A percentile compares a stretch with the other conserved stretches of the same genome.
These are phyloP conservation scores for Symbiodinium natans DNA, from an alignment of 73 alveolate genomes.

Conservation along the genomic window DNA sequence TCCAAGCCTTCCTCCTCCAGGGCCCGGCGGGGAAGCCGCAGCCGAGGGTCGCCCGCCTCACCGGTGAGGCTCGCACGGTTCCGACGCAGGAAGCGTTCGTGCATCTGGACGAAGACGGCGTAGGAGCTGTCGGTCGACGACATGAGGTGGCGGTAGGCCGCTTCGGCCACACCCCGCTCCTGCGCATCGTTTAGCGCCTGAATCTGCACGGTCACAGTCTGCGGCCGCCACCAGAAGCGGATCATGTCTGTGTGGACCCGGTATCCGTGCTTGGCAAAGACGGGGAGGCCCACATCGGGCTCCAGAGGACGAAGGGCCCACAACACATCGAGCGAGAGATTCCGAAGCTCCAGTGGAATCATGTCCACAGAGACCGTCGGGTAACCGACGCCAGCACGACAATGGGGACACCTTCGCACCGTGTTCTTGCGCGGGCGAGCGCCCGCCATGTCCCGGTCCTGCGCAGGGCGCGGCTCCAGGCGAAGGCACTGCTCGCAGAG, in stretches of 20 bases:
- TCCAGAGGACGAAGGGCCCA: slow-evolving; percentile 76
- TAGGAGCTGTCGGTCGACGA: slow-evolving; percentile 10
- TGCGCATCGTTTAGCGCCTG: neutral
- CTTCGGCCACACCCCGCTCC: neutral
- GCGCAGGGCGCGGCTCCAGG: neutral
- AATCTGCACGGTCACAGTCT: neutral
- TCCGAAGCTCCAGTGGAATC: slow-evolving; percentile 40
- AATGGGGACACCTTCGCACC: neutral
- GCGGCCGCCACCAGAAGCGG: slow-evolving; percentile 55
- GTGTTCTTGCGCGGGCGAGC: neutral
- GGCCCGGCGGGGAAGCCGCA: slow-evolving; percentile 37
- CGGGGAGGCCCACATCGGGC: slow-evolving; percentile 6
- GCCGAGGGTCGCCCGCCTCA: neutral
- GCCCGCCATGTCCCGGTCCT: neutral
- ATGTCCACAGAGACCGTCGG: neutral
- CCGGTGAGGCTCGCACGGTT: neutral
- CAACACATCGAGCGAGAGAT: neutral
- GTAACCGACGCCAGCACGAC: slow-evolving; percentile 28
- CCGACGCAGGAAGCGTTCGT: neutral
- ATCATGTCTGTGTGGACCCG: slow-evolving; percentile 53
- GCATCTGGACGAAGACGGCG: slow-evolving; percentile 28
- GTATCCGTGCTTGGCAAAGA: slow-evolving; percentile 11
- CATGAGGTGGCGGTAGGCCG: neutral
- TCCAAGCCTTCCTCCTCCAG: slow-evolving; percentile 48
- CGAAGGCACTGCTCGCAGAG: slow-evolving; percentile 31